phyloP scores from a whole-genome alignment of 2,329 filamentous ascomycete species.

The Venturia effusa region DNA sequence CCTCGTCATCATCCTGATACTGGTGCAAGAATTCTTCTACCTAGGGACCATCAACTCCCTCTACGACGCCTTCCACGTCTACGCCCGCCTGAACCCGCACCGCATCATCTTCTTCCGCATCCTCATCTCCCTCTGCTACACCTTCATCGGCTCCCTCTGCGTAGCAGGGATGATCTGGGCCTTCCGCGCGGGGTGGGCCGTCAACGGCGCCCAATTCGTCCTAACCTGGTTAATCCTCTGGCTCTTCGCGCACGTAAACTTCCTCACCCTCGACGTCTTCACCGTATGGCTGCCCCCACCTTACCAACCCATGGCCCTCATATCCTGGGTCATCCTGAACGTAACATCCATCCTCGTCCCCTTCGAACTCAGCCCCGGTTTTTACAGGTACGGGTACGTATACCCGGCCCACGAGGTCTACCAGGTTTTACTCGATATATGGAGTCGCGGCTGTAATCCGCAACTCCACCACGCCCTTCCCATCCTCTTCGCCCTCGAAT shows the following conservation, averaged over 20 bases:
- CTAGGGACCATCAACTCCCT: constrained; percentile 35
- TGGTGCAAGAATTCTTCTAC: constrained; percentile 40
- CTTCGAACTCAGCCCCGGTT: constrained; percentile 31
- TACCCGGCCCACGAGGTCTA: constrained; percentile 33
- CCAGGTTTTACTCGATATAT: constrained; percentile 32
- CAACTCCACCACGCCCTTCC: constrained; percentile 30
- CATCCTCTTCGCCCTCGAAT: constrained; percentile 32
- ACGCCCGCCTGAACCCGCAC: constrained; percentile 18
- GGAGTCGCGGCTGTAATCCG: constrained; percentile 33
- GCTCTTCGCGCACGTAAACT: constrained; percentile 28
- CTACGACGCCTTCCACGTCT: constrained; percentile 28
- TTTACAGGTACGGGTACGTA: constrained; percentile 30
- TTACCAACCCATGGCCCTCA: constrained; percentile 34
- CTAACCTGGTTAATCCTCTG: constrained; percentile 30
- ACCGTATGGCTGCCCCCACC: constrained; percentile 29
- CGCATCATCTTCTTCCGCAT: constrained; percentile 23
- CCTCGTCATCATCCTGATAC: constrained; percentile 32
- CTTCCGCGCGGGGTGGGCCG: constrained; percentile 30
- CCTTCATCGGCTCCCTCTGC: constrained; percentile 30
- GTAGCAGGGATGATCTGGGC: constrained; percentile 34
- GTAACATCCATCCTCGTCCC: constrained; percentile 32
- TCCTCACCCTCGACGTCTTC: constrained; percentile 34
- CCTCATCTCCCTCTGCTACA: constrained; percentile 26
- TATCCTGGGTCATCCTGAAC: constrained; percentile 36
- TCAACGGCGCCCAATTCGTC: constrained; percentile 30